Conservation (phyloP, 768 basidiomycete genomes). For the Termitomyces sp. region DNA sequence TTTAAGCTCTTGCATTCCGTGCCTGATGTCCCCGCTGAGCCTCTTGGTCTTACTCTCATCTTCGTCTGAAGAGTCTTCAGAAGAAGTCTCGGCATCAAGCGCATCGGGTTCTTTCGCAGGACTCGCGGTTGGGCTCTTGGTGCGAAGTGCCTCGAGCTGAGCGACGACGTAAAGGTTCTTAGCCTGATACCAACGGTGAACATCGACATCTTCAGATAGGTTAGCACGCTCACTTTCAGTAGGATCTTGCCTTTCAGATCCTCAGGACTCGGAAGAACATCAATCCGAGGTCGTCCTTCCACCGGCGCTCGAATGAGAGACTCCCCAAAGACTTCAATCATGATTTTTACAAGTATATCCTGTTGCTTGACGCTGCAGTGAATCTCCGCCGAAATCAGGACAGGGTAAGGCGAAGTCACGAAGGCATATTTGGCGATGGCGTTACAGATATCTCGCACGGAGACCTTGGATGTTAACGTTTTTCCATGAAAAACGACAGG, state of each 20-base stretch:
- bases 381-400: constrained; percentile 91
- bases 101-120: constrained; percentile 17
- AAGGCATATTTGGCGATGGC: constrained; percentile 91
- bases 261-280: constrained; percentile 77
- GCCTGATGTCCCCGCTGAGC: constrained; percentile 14
- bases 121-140: constrained; percentile 13
- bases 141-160: constrained; percentile 56
- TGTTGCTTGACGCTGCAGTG: constrained; percentile 83
- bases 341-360: constrained; percentile 70
- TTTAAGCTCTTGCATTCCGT: constrained; percentile 19
- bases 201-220: neutral
- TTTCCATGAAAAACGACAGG: constrained; percentile 89
- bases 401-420: constrained; percentile 83
- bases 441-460: constrained; percentile 74
- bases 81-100: constrained; percentile 22
- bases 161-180: constrained; percentile 63
- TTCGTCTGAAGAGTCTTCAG: constrained; percentile 17
- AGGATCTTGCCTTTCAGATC: constrained; percentile 75
- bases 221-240: constrained; percentile 57
- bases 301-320: constrained; percentile 33
- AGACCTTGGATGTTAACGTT: constrained; percentile 81
- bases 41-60: constrained; percentile 6
- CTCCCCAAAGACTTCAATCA: constrained; percentile 51
- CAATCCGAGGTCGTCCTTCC: constrained; percentile 44
- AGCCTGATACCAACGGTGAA: constrained; percentile 35